Base-by-base conservation (phyloP, 768 basidiomycete species). In the Tricholoma bakamatsutake region DNA sequence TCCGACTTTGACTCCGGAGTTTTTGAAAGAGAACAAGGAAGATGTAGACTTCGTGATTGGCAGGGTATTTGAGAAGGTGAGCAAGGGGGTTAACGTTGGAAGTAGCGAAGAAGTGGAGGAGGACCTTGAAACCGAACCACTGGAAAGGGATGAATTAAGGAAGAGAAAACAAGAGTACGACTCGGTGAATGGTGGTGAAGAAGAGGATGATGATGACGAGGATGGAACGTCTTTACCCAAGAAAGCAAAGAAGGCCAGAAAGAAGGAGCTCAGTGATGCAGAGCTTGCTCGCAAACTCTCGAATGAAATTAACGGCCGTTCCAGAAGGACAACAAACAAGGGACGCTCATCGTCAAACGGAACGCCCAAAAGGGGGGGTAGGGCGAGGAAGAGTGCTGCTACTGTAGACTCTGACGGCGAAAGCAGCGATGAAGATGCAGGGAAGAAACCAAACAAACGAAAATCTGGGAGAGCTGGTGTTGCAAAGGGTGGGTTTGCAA, bases 401-500 rank as follows among this genome's bases (percentile, higher is more conserved):
- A 76, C 71, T 17, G 76, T 82, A 56, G 76, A 79, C 61, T 75
- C 78, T 59, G 83, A 81, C 62, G 81, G 79, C 28, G 80, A 80
- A 53, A 79, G 75, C 50, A 43, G 28, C 12, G 72, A 71, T 64
- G 75, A 65, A 42, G 76, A 69, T n/a, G 63, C 63, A 3, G 73
- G 63, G 58, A 72, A 67, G 64, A 73, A 69, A 64, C 74, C 71
- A 62, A 59, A 31, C 18, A 61, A 62, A 49, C 55, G 66, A 43
- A 80, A 80, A 69, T 64, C 67, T 9, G 51, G 59, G 11, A 76
- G 76, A 13, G 76, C 79, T 11, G 74, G 78, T 37, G 69, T 70
- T 46, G 82, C 84, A 21, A 82, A 79, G 65, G 88, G 87, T 13
- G 90, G 89, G 21, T 90, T 93, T 67, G 81, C 80, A 48, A 92